Percentiles rank a stretch among this genome's conserved stretches.
These are phyloP conservation scores for Buxus sempervirens DNA, from an alignment of 164 flowering plant species.

Conservation along the genomic window DNA sequence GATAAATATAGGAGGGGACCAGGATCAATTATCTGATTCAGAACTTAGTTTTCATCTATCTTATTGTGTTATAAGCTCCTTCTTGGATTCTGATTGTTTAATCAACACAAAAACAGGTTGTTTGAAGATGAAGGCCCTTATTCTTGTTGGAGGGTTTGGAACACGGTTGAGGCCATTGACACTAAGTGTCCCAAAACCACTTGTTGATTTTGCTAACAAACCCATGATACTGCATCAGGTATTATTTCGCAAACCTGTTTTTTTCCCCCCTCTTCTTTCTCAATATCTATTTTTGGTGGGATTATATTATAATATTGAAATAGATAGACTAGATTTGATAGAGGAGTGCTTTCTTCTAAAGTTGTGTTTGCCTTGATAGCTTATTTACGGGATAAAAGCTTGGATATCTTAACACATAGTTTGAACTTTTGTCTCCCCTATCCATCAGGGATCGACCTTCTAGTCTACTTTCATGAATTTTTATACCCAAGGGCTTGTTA, in stretches of 20 bases:
- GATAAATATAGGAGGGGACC: constrained; percentile 8
- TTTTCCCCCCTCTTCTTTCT: neutral
- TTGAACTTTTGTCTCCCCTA: neutral
- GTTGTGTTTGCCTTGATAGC: neutral
- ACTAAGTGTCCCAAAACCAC: constrained; percentile 94
- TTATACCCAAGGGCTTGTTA: neutral
- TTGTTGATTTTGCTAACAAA: constrained; percentile 97
- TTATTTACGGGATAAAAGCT: neutral
- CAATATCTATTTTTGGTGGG: neutral
- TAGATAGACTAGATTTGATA: neutral
- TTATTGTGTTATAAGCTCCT: constrained; percentile 6
- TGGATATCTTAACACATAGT: neutral
- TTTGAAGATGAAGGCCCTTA: constrained; percentile 91
- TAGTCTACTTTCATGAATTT: neutral
- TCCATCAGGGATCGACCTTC: neutral
- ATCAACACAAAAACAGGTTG: constrained; percentile 26
- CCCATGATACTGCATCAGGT: constrained; percentile 99
- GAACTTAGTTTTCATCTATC: neutral
- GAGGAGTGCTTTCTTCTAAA: neutral
- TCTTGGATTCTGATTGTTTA: constrained; percentile 14
- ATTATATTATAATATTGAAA: neutral
- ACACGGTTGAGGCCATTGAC: constrained; percentile 98
- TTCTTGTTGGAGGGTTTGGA: constrained; percentile 98
- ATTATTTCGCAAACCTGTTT: neutral
- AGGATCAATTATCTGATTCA: neutral